These are phyloP conservation scores for Ascochyta viciae-villosae DNA, from an alignment of 2,329 filamentous ascomycete species.

Conservation along the genomic window DNA sequence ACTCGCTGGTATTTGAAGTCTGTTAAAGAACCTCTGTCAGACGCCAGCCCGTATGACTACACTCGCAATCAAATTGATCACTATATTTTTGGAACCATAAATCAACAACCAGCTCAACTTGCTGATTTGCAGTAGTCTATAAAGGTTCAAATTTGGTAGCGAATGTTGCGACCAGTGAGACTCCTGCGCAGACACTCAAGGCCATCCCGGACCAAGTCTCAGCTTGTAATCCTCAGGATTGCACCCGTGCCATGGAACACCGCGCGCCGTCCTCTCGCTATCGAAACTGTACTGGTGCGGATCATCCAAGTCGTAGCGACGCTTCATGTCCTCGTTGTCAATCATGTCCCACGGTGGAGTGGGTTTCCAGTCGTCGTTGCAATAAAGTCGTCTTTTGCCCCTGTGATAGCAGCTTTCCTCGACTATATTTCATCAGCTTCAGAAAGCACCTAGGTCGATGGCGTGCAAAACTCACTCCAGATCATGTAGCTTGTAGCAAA, in stretches of 20 bases:
- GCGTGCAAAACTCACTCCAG: background rate
- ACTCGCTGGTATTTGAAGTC: too few species aligned
- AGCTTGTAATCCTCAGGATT: background rate
- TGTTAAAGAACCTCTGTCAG: too few species aligned
- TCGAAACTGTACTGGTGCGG: background rate
- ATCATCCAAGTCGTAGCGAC: background rate
- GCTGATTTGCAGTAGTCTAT: too few species aligned
- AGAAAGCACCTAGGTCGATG: background rate
- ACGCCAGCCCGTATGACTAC: too few species aligned
- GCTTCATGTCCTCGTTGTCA: background rate
- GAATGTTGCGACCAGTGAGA: too few species aligned
- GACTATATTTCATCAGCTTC: background rate
- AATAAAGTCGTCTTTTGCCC: background rate
- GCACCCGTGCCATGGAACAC: background rate
- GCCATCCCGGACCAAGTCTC: background rate
- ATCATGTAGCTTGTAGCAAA: background rate
- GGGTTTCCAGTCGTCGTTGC: background rate
- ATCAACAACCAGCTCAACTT: too few species aligned
- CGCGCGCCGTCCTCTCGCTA: background rate
- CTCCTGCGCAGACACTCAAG: background rate
- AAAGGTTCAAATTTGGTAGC: too few species aligned
- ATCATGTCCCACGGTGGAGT: background rate
- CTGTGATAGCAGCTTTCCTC: background rate
- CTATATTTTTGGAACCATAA: too few species aligned
- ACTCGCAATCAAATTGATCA: too few species aligned